Percentiles rank a stretch among this genome's conserved stretches.
Evolutionary conservation across 148 eudicot genomes (phyloP).

Genomic region (Chenopodium berlandieri): DNA sequence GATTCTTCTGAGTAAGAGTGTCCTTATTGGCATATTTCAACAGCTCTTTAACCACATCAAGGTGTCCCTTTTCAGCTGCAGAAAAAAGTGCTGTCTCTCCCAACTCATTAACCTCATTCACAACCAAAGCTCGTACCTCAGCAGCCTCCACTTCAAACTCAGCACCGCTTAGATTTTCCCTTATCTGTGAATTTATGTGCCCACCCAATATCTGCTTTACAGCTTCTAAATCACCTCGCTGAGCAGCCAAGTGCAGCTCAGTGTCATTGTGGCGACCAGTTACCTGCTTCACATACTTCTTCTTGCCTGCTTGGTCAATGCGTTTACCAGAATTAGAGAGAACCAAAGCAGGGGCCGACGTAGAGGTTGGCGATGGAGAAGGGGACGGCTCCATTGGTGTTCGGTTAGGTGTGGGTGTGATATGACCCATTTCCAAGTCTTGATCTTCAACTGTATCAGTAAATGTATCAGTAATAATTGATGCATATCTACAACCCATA

Average conservation of each 20-base stretch:
- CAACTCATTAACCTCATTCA: constrained; percentile 79
- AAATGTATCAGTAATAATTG: constrained; percentile 6
- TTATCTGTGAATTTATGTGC: constrained; percentile 66
- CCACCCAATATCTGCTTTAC: constrained; percentile 61
- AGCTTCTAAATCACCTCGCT: constrained; percentile 69
- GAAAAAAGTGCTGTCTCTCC: constrained; percentile 71
- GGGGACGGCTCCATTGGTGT: constrained; percentile 45
- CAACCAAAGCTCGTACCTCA: constrained; percentile 62
- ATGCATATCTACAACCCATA: neutral
- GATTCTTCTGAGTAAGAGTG: constrained; percentile 55
- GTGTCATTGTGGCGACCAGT: constrained; percentile 88
- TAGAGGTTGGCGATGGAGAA: constrained; percentile 67
- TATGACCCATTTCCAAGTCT: constrained; percentile 46
- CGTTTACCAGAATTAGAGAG: constrained; percentile 82
- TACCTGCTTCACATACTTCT: constrained; percentile 85
- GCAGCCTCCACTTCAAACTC: constrained; percentile 73
- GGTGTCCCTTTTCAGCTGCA: constrained; percentile 71
- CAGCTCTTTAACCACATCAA: constrained; percentile 78
- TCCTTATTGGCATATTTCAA: constrained; percentile 63
- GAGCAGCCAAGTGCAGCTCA: constrained; percentile 83
- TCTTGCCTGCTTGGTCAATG: constrained; percentile 78
- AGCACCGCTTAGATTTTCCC: constrained; percentile 52
- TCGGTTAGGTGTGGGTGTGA: constrained; percentile 31
- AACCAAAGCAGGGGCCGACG: constrained; percentile 70
- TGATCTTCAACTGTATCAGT: constrained; percentile 26